Evolutionary conservation across 2,329 filamentous ascomycete species (phyloP).

Genomic region (Pyricularia sp.): DNA sequence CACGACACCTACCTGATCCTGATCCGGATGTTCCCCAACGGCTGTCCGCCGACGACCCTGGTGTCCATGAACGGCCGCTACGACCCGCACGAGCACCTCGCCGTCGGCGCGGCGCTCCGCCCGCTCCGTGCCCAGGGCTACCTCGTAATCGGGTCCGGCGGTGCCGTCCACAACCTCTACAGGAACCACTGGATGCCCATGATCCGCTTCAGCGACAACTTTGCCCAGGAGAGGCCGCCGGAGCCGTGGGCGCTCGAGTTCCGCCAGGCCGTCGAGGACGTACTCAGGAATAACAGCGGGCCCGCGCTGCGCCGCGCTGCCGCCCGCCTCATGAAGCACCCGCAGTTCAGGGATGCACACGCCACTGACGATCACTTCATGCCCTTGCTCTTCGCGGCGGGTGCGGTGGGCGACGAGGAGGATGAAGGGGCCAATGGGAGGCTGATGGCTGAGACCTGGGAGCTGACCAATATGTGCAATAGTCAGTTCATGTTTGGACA

Average conservation of each 20-base stretch:
- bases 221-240: conserved; percentile 44
- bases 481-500: conserved; percentile 42
- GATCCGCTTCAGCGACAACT: conserved; percentile 49
- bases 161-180: conserved; percentile 58
- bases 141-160: conserved; percentile 45
- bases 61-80: conserved; percentile 23
- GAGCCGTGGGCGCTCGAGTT: conserved; percentile 51
- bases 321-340: conserved; percentile 55
- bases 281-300: conserved; percentile 23
- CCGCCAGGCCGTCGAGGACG: conserved; percentile 50
- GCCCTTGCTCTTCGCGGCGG: conserved; percentile 49
- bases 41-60: conserved; percentile 53
- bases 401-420: conserved; percentile 34
- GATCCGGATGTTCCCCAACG: conserved; percentile 53
- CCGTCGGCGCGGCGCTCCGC: conserved; percentile 42
- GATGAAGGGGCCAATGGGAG: conserved; percentile 26
- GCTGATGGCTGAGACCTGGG: conserved; percentile 50
- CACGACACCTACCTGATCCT: conserved; percentile 58
- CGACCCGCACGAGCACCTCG: conserved; percentile 31
- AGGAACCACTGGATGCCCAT: conserved; percentile 54
- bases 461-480: conserved; percentile 52
- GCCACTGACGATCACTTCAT: conserved; percentile 61
- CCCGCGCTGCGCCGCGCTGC: conserved; percentile 40
- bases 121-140: conserved; percentile 35
- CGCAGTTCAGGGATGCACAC: conserved; percentile 51